Evolutionary conservation across 208 protist genomes (phyloP).

Genomic region (Trichomonas vaginalis): DNA sequence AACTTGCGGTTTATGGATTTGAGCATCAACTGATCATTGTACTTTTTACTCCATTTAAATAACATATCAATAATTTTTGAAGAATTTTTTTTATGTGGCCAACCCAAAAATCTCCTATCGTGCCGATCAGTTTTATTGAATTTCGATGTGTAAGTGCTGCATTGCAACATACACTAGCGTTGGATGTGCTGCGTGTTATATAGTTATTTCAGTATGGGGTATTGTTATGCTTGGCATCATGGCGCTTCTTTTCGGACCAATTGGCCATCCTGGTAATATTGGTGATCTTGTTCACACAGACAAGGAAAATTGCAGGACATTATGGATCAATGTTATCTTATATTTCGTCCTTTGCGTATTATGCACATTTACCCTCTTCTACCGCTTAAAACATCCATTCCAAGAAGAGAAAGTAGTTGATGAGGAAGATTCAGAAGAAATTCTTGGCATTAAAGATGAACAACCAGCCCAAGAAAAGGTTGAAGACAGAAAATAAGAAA

Average conservation of each 20-base stretch:
- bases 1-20: too few species aligned
- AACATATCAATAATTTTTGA: too few species aligned
- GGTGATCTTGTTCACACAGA: background rate
- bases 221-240: background rate
- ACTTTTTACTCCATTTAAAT: too few species aligned
- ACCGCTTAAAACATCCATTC: background rate
- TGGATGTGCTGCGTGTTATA: background rate
- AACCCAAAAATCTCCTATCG: too few species aligned
- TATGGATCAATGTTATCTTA: background rate
- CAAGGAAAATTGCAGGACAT: background rate
- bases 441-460: background rate
- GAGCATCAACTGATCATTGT: too few species aligned
- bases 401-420: background rate
- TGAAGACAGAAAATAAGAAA: background rate
- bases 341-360: background rate
- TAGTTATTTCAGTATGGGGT: background rate
- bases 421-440: background rate
- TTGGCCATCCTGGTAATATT: background rate
- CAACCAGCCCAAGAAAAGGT: background rate
- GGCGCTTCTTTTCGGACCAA: background rate
- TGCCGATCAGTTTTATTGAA: too few species aligned
- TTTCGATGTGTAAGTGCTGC: background rate
- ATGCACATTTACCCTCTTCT: background rate
- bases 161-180: background rate
- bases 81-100: too few species aligned